These are phyloP conservation scores for Przewalskia tangutica DNA, from an alignment of 257 asterid species.

Conservation along the genomic window DNA sequence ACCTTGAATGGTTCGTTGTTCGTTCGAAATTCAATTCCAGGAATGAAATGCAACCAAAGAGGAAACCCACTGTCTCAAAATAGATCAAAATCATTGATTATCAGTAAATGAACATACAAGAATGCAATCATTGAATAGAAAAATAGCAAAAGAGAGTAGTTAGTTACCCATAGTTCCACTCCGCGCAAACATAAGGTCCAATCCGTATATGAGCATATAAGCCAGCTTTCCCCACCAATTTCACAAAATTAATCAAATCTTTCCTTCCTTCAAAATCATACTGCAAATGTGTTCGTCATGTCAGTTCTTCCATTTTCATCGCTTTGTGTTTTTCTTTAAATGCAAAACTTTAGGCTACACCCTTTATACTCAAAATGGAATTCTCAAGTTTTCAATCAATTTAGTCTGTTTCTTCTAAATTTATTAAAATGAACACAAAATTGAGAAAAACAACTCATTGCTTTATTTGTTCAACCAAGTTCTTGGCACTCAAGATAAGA, in stretches of 20 bases:
- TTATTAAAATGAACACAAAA: background rate
- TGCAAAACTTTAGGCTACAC: background rate
- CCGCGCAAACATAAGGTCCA: slow-evolving; percentile 89
- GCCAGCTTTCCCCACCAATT: slow-evolving; percentile 68
- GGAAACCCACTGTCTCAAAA: slow-evolving; percentile 77
- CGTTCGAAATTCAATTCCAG: slow-evolving; percentile 66
- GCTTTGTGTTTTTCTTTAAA: background rate
- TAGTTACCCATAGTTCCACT: slow-evolving; percentile 83
- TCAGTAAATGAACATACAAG: background rate
- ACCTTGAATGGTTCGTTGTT: slow-evolving; percentile 80
- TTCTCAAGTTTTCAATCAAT: background rate
- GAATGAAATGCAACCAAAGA: slow-evolving; percentile 82
- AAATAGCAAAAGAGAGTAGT: background rate
- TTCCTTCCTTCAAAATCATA: slow-evolving; percentile 71
- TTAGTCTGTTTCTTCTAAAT: background rate
- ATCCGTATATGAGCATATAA: slow-evolving; percentile 59
- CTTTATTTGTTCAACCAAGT: background rate
- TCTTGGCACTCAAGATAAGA: background rate
- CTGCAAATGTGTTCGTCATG: slow-evolving; percentile 34
- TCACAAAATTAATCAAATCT: slow-evolving; percentile 68
- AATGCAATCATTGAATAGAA: background rate
- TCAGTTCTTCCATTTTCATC: slow-evolving; percentile 11
- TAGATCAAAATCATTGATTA: background rate
- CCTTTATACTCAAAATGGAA: background rate
- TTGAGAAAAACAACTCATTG: background rate